Evolutionary conservation across 2,329 filamentous ascomycete species (phyloP).

Genomic region (Daldinia sp.): DNA sequence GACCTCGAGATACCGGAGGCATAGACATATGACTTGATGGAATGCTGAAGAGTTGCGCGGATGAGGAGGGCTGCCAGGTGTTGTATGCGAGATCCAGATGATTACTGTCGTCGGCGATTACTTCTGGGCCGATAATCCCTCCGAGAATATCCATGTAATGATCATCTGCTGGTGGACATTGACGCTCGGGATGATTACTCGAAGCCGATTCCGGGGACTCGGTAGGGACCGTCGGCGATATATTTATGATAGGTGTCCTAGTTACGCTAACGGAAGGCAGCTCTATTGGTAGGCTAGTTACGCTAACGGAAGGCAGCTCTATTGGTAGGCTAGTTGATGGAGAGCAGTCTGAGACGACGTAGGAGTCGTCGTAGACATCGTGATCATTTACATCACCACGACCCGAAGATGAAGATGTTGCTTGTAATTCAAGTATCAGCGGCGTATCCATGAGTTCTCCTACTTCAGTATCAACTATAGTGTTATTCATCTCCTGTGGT

Average conservation of each 20-base stretch:
- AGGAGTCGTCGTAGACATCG: not conserved
- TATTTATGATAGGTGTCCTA: not conserved
- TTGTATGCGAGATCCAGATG: not conserved
- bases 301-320: not conserved
- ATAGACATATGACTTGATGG: conserved; percentile 1
- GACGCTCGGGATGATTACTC: not conserved
- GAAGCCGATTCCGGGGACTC: not conserved
- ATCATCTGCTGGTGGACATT: not conserved
- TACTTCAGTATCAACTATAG: too few species aligned
- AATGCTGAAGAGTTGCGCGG: not conserved
- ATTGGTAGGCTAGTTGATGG: not conserved
- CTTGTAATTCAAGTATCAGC: not conserved
- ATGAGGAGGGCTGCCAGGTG: not conserved
- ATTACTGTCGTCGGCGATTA: not conserved
- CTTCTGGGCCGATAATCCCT: not conserved
- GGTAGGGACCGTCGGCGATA: not conserved
- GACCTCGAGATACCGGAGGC: not conserved
- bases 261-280: not conserved
- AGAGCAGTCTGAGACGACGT: not conserved
- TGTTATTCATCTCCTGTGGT: not conserved
- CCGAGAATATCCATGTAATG: not conserved
- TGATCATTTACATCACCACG: not conserved
- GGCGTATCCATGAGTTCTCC: not conserved
- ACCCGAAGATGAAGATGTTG: too few species aligned
- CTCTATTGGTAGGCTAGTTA: not conserved